Evolutionary conservation across 1,284 basidiomycete species (phyloP), one percentile per base, ranked within the genome.

Genomic region (Trichosporon coremiiforme): DNA sequence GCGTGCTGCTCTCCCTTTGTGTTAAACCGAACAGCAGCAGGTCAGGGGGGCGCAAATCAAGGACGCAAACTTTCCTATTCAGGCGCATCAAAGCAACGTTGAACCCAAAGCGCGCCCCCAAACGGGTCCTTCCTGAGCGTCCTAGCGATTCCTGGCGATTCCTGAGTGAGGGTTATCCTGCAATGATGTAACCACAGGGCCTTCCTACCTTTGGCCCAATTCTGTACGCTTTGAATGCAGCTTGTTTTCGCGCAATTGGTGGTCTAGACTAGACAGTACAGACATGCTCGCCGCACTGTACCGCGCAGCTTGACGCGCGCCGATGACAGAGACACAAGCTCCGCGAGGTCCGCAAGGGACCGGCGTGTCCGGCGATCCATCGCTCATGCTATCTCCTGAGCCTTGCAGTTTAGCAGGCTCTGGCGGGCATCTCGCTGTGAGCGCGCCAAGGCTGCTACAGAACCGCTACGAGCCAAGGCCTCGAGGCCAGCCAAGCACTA

Each of bases 21-120:
- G 13, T 2, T 41, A 15, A 45, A 45, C 7, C 41, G 41, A 45
- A 45, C 15, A 45, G 17, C 15, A n/a, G 17, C 13, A 33, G 15
- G 4, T 17, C 2, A 45, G 15, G 41, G 15, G 15, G 13, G 41
- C n/a, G 17, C 15, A 3, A 10, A 4, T 17, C 2, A 45, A 10
- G 41, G 15, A n/a, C 7, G 41, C 47, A 53, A 53, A 53, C 47
- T 53, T 53, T 53, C 47, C 47, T 53, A 15, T 53, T 53, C 47
- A 53, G 47, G 47, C 36, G 36, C 36, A 38, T 38, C 36, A 38
- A 38, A 38, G 36, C 36, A 45, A 15, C 41, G 41, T 2, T n/a
- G 41, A 45, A 45, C 41, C 7, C 41, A 45, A 45, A 45, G 41
- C 41, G 41, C 41, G 41, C 41, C 41, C 41, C 41, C 41, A n/a